A percentile compares a stretch with the other conserved stretches of the same genome.
phyloP scores from a whole-genome alignment of 805 yeast genomes.

The Schwanniomyces sp. region DNA sequence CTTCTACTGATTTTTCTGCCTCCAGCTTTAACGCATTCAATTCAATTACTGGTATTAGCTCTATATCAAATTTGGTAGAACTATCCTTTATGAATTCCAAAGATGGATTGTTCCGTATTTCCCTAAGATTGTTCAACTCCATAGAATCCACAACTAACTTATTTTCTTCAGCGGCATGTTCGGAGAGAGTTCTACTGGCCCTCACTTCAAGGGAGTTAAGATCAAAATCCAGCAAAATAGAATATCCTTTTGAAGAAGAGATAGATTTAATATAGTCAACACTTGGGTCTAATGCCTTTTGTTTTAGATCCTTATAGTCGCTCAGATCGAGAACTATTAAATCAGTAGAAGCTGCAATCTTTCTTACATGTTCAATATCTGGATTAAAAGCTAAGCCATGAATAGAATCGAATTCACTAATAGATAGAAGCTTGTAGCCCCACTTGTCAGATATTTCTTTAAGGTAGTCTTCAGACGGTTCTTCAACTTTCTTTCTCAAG shows the following conservation, averaged over 20 bases:
- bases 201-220: constrained; percentile 3
- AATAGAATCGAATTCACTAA: constrained; percentile 21
- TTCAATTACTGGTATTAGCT: background rate
- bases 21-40: background rate
- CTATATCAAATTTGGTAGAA: background rate
- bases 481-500: constrained; percentile 6
- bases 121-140: constrained; percentile 5
- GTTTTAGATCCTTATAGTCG: constrained; percentile 5
- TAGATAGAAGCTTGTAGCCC: background rate
- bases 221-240: constrained; percentile 3
- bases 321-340: constrained; percentile 6
- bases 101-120: constrained; percentile 3
- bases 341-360: constrained; percentile 7
- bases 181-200: constrained; percentile 5
- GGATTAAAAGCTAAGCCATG: constrained; percentile 4
- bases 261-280: constrained; percentile 8
- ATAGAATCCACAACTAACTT: constrained; percentile 1
- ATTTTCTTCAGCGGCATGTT: constrained; percentile 3
- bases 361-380: constrained; percentile 10
- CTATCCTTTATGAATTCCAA: constrained; percentile 4
- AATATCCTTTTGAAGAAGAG: constrained; percentile 7
- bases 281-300: constrained; percentile 9
- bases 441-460: constrained; percentile 7
- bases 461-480: constrained; percentile 19
- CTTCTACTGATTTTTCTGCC: background rate